Evolutionary conservation across 176 grass and related monocot species (phyloP), one percentile per base, ranked within the genome.

Genomic region (Miscanthus lutarioriparius): DNA sequence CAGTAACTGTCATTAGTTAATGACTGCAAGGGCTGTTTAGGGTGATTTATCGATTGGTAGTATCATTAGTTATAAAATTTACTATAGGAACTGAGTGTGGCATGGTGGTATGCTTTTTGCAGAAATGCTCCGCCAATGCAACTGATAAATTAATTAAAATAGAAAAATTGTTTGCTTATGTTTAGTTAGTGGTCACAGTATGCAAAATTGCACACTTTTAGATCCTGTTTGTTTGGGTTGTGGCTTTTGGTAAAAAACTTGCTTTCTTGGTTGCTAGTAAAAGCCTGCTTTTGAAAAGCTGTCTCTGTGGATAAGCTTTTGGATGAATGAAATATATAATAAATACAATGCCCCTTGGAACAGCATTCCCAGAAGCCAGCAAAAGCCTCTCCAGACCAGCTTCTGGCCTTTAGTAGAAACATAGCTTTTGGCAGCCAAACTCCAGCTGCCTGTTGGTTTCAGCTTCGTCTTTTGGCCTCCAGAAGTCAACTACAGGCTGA

Each of bases 41-140:
- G 14, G 20, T 61, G 25, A 75, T 85, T 48, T 85, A 75, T 80
- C 53, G 12, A 11, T 83, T 74, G 58, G 40, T 49, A 51, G 27
- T 76, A 30, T 70, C 19, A 32, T 32, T 82, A 81, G 71, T 25
- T 71, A 54, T 16, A 53, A 54, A 26, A n/a, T 89, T 30, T 67
- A 49, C 22, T 40, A 53, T 56, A 65, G 36, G 30, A n/a, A 64
- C 53, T 86, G 37, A 32, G 15, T 48, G 32, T 63, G 19, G 10
- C 64, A 64, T 48, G 51, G 33, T 70, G 23, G 33, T 71, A 41
- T n/a, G 13, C 30, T 9, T 3, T 35, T 64, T 76, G 28, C 40
- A 49, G 28, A 32, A 47, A 12, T 85, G 11, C 38, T 80, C 11
- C 39, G 10, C 13, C 22, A 59, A 25, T 25, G 22, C 62, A 85